A percentile compares a stretch with the other conserved stretches of the same genome.
These are phyloP conservation scores for Blastobotrys persicus DNA, from an alignment of 1,139 yeast species.

Conservation along the genomic window DNA sequence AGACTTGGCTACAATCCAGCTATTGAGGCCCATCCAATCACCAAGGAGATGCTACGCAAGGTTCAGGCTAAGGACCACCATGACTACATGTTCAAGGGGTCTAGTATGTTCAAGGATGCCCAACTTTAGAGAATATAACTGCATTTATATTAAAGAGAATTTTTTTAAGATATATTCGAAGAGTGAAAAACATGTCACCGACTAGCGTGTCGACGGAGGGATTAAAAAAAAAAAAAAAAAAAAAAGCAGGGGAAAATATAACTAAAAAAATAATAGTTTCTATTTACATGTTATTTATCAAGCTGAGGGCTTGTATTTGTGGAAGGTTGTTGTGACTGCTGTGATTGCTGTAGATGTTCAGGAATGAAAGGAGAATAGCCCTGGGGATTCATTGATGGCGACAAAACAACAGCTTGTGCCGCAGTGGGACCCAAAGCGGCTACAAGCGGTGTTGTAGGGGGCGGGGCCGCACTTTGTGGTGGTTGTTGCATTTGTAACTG, in stretches of 20 bases:
- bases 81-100: conserved; percentile 20
- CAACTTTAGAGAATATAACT: neutral
- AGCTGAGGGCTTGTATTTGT: conserved; percentile 1
- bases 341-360: conserved; percentile 11
- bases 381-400: conserved; percentile 22
- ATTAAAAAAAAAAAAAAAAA: neutral
- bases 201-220: no score
- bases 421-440: conserved; percentile 40
- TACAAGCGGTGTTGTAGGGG: conserved; percentile 38
- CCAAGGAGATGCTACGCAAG: conserved; percentile 20
- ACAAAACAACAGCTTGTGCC: conserved; percentile 37
- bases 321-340: conserved; percentile 4
- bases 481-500: conserved; percentile 7
- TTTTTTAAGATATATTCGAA: no score
- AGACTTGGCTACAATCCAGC: conserved; percentile 35
- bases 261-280: neutral
- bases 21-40: conserved; percentile 29
- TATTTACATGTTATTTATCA: conserved; percentile 5
- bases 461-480: conserved; percentile 14
- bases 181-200: no score
- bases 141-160: no score
- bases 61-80: conserved; percentile 20
- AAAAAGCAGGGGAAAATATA: neutral
- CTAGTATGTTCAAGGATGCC: conserved; percentile 7
- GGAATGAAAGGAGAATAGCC: conserved; percentile 26